phyloP scores from a whole-genome alignment of 2,329 filamentous ascomycete genomes.

The Pseudomassariella vexata region DNA sequence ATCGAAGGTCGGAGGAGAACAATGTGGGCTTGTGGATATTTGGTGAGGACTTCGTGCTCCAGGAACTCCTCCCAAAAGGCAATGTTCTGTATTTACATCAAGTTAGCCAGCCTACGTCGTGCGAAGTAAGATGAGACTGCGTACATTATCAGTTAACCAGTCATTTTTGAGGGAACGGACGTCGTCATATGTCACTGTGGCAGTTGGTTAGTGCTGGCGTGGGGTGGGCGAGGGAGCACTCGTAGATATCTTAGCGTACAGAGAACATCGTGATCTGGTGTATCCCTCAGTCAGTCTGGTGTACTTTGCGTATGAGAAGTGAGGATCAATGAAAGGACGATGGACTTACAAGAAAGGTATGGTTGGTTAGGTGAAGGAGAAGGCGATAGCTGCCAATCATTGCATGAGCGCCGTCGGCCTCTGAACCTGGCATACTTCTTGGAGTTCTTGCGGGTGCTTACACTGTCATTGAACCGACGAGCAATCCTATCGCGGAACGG shows the following conservation, averaged over 20 bases:
- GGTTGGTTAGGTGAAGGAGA: conserved; percentile 31
- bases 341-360: conserved; percentile 39
- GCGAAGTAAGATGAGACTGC: conserved; percentile 22
- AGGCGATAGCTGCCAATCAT: conserved; percentile 22
- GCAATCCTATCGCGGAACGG: conserved; percentile 24
- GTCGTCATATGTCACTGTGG: conserved; percentile 80
- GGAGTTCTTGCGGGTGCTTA: conserved; percentile 16
- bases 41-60: conserved; percentile 78
- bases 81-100: conserved; percentile 80
- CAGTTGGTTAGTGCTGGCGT: not conserved
- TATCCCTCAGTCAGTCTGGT: conserved; percentile 5
- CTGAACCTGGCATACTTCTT: too few species aligned
- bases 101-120: too few species aligned
- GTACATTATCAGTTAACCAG: conserved; percentile 94
- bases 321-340: not conserved
- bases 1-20: conserved; percentile 87
- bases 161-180: conserved; percentile 83
- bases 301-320: not conserved
- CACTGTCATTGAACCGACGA: conserved; percentile 25
- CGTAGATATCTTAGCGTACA: conserved; percentile 26
- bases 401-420: too few species aligned
- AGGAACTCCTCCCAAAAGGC: conserved; percentile 98
- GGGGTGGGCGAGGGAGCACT: too few species aligned
- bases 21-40: conserved; percentile 79
- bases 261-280: conserved; percentile 29